These are phyloP conservation scores for Calocybe indica DNA, from an alignment of 768 basidiomycete genomes.

Conservation along the genomic window DNA sequence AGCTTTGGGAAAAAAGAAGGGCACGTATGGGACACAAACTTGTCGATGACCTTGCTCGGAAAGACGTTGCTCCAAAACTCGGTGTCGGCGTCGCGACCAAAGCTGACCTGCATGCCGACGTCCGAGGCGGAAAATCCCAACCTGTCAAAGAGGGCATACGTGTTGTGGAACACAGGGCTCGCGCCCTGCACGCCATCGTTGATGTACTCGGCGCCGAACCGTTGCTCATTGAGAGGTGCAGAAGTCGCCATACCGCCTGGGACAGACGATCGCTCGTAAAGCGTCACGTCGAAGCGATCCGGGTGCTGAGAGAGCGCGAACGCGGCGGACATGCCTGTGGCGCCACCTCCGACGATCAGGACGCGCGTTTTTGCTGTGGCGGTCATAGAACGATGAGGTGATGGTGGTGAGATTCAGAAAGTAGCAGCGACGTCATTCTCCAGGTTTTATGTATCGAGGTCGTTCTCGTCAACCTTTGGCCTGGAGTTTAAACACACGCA, in stretches of 20 bases:
- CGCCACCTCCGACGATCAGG: slow-evolving; percentile 24
- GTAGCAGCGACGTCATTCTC: no score
- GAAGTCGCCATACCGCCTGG: slow-evolving; percentile 26
- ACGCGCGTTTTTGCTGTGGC: slow-evolving; percentile 8
- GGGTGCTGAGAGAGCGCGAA: slow-evolving; percentile 24
- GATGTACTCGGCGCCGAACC: slow-evolving; percentile 23
- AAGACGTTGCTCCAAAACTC: slow-evolving; percentile 27
- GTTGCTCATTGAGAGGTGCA: slow-evolving; percentile 15
- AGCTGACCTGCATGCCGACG: slow-evolving; percentile 26
- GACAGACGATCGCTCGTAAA: slow-evolving; percentile 22
- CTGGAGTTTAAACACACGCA: no score
- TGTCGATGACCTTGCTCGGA: slow-evolving; percentile 22
- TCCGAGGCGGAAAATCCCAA: slow-evolving; percentile 21
- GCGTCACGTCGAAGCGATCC: slow-evolving; percentile 18
- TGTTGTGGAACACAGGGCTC: slow-evolving; percentile 23
- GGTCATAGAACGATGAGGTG: no score
- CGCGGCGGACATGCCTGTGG: slow-evolving; percentile 25
- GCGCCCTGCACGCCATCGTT: slow-evolving; percentile 29
- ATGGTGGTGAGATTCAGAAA: no score
- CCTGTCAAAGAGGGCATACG: slow-evolving; percentile 24
- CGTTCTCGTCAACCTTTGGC: no score
- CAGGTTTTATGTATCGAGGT: no score
- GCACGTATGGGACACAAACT: slow-evolving; percentile 6
- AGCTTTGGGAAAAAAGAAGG: background rate
- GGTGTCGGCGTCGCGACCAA: slow-evolving; percentile 19